phyloP scores from a whole-genome alignment of 768 basidiomycete species.

The Favolaschia claudopus region DNA sequence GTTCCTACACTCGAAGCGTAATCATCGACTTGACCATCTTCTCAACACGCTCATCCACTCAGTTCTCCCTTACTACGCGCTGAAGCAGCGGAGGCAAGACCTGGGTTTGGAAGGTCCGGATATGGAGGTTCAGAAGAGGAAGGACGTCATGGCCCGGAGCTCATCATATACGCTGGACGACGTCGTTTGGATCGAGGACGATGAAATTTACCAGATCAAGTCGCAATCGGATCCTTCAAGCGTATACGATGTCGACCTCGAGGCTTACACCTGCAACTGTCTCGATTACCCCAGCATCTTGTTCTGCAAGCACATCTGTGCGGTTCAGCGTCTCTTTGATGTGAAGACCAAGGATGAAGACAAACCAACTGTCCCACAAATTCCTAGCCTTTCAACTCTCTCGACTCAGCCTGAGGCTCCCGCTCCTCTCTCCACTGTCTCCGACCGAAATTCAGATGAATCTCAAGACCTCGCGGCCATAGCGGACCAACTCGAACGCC shows the following conservation, averaged over 20 bases:
- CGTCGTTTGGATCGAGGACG: conserved; percentile 6
- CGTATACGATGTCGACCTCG: conserved; percentile 18
- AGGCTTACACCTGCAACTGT: conserved; percentile 21
- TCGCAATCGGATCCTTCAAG: conserved; percentile 3
- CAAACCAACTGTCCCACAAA: no score
- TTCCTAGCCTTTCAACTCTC: no score
- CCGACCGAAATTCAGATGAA: not conserved
- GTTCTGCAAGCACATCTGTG: conserved; percentile 33
- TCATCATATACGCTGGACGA: conserved; percentile 1
- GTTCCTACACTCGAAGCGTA: conserved; percentile 31
- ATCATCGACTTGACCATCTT: conserved; percentile 32
- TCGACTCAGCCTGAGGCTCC: no score
- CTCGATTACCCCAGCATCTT: conserved; percentile 21
- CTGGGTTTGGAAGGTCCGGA: conserved; percentile 32
- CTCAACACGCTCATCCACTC: conserved; percentile 21
- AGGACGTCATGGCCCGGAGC: not conserved
- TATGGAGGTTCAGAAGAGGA: conserved; percentile 25
- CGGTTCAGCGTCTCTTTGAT: conserved; percentile 18
- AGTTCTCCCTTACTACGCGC: conserved; percentile 26
- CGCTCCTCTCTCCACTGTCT: not conserved
- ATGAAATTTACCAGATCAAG: not conserved
- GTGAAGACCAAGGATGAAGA: no score
- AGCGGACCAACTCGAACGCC: not conserved
- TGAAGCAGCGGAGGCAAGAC: conserved; percentile 24
- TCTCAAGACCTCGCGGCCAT: not conserved